Evolutionary conservation across 805 yeast species (phyloP).

Genomic region (Metschnikowia koreensis): DNA sequence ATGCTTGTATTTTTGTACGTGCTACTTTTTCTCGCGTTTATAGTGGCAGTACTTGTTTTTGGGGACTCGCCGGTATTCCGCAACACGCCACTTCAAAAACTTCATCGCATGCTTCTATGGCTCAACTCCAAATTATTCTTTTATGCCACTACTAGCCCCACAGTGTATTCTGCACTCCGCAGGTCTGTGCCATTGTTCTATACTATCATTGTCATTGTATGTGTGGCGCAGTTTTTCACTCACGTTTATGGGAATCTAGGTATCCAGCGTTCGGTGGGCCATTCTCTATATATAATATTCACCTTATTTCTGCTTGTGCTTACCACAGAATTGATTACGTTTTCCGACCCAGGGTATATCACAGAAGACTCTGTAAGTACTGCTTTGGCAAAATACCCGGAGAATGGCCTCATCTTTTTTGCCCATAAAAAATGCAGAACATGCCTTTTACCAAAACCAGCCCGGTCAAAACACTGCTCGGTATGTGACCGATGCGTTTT

Average conservation of each 20-base stretch:
- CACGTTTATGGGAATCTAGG: conserved; percentile 24
- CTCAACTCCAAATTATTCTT: conserved; percentile 2
- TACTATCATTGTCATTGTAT: conserved; percentile 31
- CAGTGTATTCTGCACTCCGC: conserved; percentile 21
- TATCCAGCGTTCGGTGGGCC: conserved; percentile 7
- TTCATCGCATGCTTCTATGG: conserved; percentile 15
- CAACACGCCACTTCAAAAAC: conserved; percentile 31
- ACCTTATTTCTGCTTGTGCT: conserved; percentile 32
- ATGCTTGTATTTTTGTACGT: conserved; percentile 12
- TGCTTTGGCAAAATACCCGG: conserved; percentile 23
- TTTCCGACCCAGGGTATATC: conserved; percentile 44
- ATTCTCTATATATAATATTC: conserved; percentile 25
- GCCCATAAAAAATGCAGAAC: conserved; percentile 46
- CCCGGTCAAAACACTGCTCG: conserved; percentile 62
- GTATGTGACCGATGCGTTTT: conserved; percentile 56
- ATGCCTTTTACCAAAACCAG: conserved; percentile 49
- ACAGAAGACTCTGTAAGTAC: conserved; percentile 12
- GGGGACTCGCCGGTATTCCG: conserved; percentile 48
- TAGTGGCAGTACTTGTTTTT: conserved; percentile 38
- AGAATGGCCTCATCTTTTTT: conserved; percentile 56
- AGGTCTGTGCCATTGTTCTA: conserved; percentile 49
- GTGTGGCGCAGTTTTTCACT: conserved; percentile 32
- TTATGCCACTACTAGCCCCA: conserved; percentile 6
- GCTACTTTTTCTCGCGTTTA: conserved; percentile 8
- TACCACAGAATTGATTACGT: conserved; percentile 38